These are phyloP conservation scores for Xylariaceae sp. DNA, from an alignment of 2,329 filamentous ascomycete genomes.

Conservation along the genomic window DNA sequence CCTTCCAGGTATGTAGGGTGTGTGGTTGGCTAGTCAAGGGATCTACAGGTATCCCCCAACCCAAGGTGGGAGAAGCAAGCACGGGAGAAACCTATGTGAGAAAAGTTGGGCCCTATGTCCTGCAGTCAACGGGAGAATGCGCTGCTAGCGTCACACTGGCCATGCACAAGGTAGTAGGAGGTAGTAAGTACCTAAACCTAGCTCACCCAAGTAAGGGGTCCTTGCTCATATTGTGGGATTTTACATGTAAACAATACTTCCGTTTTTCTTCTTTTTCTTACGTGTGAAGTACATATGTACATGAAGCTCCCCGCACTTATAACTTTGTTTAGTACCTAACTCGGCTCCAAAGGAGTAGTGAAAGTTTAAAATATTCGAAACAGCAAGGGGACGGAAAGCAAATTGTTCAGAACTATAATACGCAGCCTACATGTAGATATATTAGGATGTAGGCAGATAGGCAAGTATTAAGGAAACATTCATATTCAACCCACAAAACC, in stretches of 20 bases:
- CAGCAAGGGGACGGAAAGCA: background rate
- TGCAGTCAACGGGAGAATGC: slow-evolving; percentile 14
- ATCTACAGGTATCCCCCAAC: too few species aligned
- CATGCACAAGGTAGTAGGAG: slow-evolving; percentile 13
- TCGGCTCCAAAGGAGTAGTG: background rate
- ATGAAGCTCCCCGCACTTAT: too few species aligned
- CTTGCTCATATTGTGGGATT: too few species aligned
- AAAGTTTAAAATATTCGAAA: background rate
- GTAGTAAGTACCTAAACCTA: background rate
- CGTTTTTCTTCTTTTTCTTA: too few species aligned
- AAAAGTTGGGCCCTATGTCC: background rate
- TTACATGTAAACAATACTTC: too few species aligned
- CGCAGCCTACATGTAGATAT: too few species aligned
- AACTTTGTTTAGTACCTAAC: background rate
- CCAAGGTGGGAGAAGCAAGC: background rate
- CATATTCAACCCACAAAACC: too few species aligned
- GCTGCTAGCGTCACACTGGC: slow-evolving; percentile 16
- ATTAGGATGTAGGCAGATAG: too few species aligned
- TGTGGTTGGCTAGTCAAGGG: background rate
- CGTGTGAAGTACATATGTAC: too few species aligned
- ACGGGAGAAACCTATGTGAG: background rate
- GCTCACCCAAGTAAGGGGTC: too few species aligned
- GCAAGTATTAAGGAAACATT: too few species aligned
- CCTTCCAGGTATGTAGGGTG: background rate
- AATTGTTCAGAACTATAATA: background rate